Percentiles rank a stretch among this genome's conserved stretches.
Evolutionary conservation across 1,284 basidiomycete species (phyloP).

Genomic region (Apiotrichum mycotoxinovorans): DNA sequence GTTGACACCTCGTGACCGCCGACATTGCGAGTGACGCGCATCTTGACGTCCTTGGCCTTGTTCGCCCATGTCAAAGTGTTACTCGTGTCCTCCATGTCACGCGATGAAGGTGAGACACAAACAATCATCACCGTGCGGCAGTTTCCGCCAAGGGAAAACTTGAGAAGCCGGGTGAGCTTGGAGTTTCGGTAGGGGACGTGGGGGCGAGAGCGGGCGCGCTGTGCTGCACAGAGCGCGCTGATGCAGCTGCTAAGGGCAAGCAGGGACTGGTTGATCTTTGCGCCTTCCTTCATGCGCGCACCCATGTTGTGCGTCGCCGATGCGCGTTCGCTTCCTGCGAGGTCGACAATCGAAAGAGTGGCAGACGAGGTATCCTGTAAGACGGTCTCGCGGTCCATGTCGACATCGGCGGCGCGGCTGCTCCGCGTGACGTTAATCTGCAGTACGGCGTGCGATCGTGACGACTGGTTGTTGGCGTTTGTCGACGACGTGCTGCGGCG

Average conservation of each 20-base stretch:
- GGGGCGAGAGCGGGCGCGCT: conserved; percentile 67
- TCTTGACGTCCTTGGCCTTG: conserved; percentile 94
- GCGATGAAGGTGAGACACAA: conserved; percentile 87
- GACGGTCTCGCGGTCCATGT: conserved; percentile 35
- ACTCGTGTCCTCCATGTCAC: conserved; percentile 94
- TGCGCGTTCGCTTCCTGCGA: conserved; percentile 92
- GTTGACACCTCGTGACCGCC: conserved; percentile 90
- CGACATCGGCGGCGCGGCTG: conserved; percentile 52
- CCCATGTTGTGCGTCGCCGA: conserved; percentile 94
- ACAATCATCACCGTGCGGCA: conserved; percentile 99
- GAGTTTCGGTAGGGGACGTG: conserved; percentile 95
- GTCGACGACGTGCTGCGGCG: conserved; percentile 87
- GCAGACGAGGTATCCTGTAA: conserved; percentile 68
- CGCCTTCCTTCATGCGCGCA: conserved; percentile 94
- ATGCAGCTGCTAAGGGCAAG: conserved; percentile 94
- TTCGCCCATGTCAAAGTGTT: conserved; percentile 95
- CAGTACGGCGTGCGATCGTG: conserved; percentile 91
- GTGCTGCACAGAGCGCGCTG: conserved; percentile 79
- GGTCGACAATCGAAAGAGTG: conserved; percentile 91
- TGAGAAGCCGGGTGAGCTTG: conserved; percentile 90
- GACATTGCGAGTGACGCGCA: conserved; percentile 82
- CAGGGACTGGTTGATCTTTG: conserved; percentile 95
- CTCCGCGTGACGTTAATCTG: conserved; percentile 86
- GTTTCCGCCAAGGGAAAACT: conserved; percentile 94
- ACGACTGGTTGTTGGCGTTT: conserved; percentile 89